A percentile compares a stretch with the other conserved stretches of the same genome.
phyloP scores from a whole-genome alignment of 2,329 filamentous ascomycete species.

The Verticillium dahliae region DNA sequence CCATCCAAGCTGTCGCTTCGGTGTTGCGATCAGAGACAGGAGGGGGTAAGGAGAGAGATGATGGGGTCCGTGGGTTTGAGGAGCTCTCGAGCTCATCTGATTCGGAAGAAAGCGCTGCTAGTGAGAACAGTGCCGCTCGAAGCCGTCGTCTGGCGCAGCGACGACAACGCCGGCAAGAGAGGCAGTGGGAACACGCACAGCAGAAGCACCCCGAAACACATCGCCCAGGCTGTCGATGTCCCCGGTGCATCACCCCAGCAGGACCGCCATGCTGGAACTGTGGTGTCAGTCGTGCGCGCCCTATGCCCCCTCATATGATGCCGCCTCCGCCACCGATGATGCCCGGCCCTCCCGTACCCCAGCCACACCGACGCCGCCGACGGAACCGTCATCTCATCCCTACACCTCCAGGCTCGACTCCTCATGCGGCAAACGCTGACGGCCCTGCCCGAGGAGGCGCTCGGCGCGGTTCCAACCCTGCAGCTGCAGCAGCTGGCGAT shows the following conservation, averaged over 20 bases:
- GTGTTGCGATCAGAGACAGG: slow-evolving; percentile 29
- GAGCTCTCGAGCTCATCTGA: slow-evolving; percentile 25
- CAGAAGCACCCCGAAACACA: slow-evolving; percentile 38
- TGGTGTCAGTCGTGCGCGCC: slow-evolving; percentile 23
- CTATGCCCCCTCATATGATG: slow-evolving; percentile 11
- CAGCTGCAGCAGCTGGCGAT: slow-evolving; percentile 7
- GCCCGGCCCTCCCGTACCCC: slow-evolving; percentile 6
- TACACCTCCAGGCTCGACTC: slow-evolving; percentile 8
- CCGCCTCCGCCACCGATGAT: slow-evolving; percentile 14
- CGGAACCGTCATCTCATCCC: slow-evolving; percentile 7
- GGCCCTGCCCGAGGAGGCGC: neutral
- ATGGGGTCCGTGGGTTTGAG: slow-evolving; percentile 21
- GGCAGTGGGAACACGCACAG: slow-evolving; percentile 25
- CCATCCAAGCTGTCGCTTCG: slow-evolving; percentile 34
- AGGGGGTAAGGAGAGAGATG: slow-evolving; percentile 33
- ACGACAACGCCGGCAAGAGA: slow-evolving; percentile 19
- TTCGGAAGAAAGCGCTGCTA: slow-evolving; percentile 21
- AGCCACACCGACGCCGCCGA: slow-evolving; percentile 7
- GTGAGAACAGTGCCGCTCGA: slow-evolving; percentile 27
- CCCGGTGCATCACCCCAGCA: slow-evolving; percentile 24
- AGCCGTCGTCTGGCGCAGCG: slow-evolving; percentile 25
- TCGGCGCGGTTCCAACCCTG: neutral
- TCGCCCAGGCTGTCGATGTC: slow-evolving; percentile 36
- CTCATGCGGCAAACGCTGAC: neutral
- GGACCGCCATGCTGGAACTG: slow-evolving; percentile 36